These are phyloP conservation scores for Salvia splendens DNA, from an alignment of 257 asterid genomes.

Conservation along the genomic window DNA sequence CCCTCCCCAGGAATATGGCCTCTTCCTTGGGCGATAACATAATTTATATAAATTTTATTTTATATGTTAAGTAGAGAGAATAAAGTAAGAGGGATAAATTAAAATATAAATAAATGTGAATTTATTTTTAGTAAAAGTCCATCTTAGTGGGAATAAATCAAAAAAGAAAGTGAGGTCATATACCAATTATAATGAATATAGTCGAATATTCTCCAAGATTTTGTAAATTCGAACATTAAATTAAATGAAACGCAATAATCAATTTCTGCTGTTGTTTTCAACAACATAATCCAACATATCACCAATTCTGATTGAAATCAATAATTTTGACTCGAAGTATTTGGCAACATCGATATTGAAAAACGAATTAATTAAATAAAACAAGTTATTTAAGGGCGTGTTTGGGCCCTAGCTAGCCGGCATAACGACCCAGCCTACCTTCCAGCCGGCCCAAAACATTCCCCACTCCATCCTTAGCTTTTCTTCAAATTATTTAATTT, in stretches of 20 bases:
- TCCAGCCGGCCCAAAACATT: conserved; percentile 54
- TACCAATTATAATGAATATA: not conserved
- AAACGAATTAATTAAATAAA: not conserved
- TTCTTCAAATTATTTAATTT: conserved; percentile 24
- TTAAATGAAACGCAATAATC: not conserved
- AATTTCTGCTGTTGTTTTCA: conserved; percentile 15
- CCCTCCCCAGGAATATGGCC: too few species aligned
- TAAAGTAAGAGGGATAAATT: too few species aligned
- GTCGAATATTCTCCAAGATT: conserved; percentile 23
- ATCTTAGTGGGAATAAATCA: too few species aligned
- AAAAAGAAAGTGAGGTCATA: too few species aligned
- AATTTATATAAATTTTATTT: too few species aligned
- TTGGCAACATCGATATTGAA: conserved; percentile 28
- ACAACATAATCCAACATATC: not conserved
- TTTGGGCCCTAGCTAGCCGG: conserved; percentile 60
- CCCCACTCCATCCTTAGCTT: too few species aligned
- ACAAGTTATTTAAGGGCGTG: conserved; percentile 29
- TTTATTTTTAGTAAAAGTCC: too few species aligned
- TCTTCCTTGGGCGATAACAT: too few species aligned
- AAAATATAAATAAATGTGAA: too few species aligned
- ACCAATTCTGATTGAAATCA: not conserved
- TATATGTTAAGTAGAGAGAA: too few species aligned
- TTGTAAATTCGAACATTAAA: not conserved
- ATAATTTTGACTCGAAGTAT: not conserved
- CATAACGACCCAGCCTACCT: conserved; percentile 48